Conservation (phyloP, 768 basidiomycete genomes). For the Boletellus emodensis region DNA sequence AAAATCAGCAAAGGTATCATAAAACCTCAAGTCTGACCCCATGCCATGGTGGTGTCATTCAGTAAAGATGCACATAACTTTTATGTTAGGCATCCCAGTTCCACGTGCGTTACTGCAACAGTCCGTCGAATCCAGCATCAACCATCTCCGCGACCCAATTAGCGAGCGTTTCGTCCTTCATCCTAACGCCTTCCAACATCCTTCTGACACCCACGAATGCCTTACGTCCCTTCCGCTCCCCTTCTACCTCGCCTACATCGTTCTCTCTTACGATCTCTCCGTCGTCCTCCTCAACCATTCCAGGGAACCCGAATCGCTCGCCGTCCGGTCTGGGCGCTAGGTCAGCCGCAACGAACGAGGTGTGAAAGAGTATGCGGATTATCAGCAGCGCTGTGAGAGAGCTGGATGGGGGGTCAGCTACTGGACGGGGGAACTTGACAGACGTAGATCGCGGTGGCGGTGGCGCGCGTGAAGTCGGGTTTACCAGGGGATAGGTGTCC, state of each 20-base stretch:
- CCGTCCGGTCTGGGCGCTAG: constrained; percentile 65
- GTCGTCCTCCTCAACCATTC: constrained; percentile 72
- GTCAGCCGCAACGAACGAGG: constrained; percentile 68
- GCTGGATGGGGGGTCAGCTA: constrained; percentile 62
- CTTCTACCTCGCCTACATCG: constrained; percentile 52
- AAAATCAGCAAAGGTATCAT: constrained; percentile 74
- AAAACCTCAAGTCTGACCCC: constrained; percentile 55
- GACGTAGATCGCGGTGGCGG: constrained; percentile 68
- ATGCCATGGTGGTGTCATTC: too few relatives aligned
- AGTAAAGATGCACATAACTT: neutral
- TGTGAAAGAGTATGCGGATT: constrained; percentile 78
- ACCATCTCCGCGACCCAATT: constrained; percentile 62
- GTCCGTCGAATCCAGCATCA: constrained; percentile 40
- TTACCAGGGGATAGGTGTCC: constrained; percentile 51
- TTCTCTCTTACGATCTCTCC: constrained; percentile 46
- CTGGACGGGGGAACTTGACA: constrained; percentile 56
- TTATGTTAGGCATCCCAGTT: neutral
- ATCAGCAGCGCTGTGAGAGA: constrained; percentile 80
- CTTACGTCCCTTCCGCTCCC: constrained; percentile 64
- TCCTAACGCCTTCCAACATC: constrained; percentile 59
- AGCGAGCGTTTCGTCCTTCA: constrained; percentile 59
- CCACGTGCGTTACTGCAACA: constrained; percentile 19
- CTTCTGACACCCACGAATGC: constrained; percentile 62
- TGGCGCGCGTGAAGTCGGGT: constrained; percentile 63
- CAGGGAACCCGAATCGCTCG: constrained; percentile 91